Percentiles rank a stretch among this genome's conserved stretches.
phyloP scores from a whole-genome alignment of 2,329 filamentous ascomycete species.

The Xylariaceae sp. region DNA sequence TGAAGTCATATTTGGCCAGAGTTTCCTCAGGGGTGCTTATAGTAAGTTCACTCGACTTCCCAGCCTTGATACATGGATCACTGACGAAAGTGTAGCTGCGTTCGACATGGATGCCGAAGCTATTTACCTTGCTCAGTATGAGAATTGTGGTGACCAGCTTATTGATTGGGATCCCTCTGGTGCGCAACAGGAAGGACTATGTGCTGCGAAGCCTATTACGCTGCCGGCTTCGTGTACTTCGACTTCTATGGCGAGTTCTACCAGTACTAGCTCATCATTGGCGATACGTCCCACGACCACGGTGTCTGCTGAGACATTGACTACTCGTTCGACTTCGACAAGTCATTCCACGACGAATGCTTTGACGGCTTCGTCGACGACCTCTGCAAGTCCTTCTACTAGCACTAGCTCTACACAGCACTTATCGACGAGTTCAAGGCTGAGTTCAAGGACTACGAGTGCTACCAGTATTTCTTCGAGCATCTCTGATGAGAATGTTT shows the following conservation, averaged over 20 bases:
- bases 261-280: conserved; percentile 1
- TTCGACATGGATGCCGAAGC: conserved; percentile 18
- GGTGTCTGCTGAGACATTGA: background rate
- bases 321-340: background rate
- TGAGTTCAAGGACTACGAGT: too few relatives aligned
- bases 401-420: too few relatives aligned
- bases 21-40: conserved; percentile 19
- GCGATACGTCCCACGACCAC: conserved; percentile 1
- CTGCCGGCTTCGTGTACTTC: conserved; percentile 8
- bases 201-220: conserved; percentile 5
- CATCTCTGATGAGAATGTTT: too few relatives aligned
- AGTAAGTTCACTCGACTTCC: conserved; percentile 6
- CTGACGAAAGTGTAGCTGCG: conserved; percentile 13
- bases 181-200: conserved; percentile 6
- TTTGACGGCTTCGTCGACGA: conserved; percentile 1
- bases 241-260: conserved; percentile 4
- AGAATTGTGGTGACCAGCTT: conserved; percentile 18
- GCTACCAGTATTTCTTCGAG: background rate
- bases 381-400: background rate
- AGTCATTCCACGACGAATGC: background rate
- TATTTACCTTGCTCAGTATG: conserved; percentile 22
- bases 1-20: conserved; percentile 14
- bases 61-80: background rate
- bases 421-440: too few relatives aligned
- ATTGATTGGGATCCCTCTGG: conserved; percentile 11